Evolutionary conservation across 1,139 yeast genomes (phyloP).

Genomic region (Nakaseomyces delphensis): DNA sequence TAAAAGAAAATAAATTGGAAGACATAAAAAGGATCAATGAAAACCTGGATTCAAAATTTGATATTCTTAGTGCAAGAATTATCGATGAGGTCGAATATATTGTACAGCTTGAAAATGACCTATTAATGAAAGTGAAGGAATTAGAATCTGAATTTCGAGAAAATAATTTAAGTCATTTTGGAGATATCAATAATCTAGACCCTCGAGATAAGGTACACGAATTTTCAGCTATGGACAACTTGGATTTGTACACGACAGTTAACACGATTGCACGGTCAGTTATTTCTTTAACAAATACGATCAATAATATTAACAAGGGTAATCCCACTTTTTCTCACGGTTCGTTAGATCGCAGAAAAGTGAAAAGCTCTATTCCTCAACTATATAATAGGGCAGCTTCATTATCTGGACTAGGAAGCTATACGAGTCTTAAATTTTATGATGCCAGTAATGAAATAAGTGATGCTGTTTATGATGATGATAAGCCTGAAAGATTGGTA

Average conservation of each 20-base stretch:
- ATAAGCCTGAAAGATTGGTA: constrained; percentile 24
- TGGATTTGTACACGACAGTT: constrained; percentile 30
- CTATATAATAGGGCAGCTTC: constrained; percentile 7
- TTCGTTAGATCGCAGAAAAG: constrained; percentile 20
- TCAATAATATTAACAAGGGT: constrained; percentile 11
- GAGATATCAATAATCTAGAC: background rate
- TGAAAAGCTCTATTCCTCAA: constrained; percentile 19
- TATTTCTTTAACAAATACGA: constrained; percentile 26
- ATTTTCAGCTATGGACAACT: constrained; percentile 30
- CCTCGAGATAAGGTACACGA: background rate
- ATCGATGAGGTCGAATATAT: constrained; percentile 56
- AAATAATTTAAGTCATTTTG: background rate
- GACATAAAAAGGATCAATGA: constrained; percentile 17
- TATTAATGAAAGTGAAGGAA: constrained; percentile 16
- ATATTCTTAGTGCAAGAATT: constrained; percentile 69
- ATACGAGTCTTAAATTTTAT: constrained; percentile 5
- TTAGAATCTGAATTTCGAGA: background rate
- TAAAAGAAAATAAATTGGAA: constrained; percentile 18
- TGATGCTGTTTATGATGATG: constrained; percentile 8
- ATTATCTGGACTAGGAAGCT: constrained; percentile 2
- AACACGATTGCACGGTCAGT: constrained; percentile 30
- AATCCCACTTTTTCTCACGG: constrained; percentile 20
- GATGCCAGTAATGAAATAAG: constrained; percentile 9
- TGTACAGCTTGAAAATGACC: constrained; percentile 31
- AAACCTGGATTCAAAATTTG: constrained; percentile 43